Conservation (phyloP, 768 basidiomycete genomes). For the Roridomyces roridus region DNA sequence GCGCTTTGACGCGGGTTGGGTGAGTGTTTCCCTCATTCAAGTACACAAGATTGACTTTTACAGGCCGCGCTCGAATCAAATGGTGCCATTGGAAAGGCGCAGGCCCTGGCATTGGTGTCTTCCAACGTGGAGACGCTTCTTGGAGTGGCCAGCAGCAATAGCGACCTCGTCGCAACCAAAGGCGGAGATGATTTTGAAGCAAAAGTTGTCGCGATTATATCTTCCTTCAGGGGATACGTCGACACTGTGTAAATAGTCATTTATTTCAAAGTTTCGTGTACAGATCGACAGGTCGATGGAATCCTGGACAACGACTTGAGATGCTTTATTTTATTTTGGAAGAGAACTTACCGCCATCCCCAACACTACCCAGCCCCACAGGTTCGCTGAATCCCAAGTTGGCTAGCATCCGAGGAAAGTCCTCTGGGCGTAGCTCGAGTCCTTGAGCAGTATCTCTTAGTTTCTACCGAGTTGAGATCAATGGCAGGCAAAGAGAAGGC, state of each 20-base stretch:
- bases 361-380: conserved; percentile 55
- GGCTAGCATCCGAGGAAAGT: conserved; percentile 60
- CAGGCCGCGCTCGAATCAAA: conserved; percentile 48
- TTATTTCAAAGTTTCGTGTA: conserved; percentile 67
- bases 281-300: conserved; percentile 66
- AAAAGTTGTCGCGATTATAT: conserved; percentile 47
- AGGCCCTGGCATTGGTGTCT: conserved; percentile 43
- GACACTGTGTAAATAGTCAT: conserved; percentile 3
- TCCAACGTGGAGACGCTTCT: conserved; percentile 50
- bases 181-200: conserved; percentile 44
- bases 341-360: conserved; percentile 66
- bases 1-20: conserved; percentile 70
- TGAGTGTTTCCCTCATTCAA: too few species aligned
- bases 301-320: conserved; percentile 48
- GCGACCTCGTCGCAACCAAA: conserved; percentile 44
- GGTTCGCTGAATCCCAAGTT: conserved; percentile 67
- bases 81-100: conserved; percentile 38
- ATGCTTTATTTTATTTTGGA: too few species aligned
- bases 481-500: background rate
- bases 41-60: background rate
- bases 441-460: conserved; percentile 65
- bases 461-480: conserved; percentile 42
- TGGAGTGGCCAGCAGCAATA: conserved; percentile 37
- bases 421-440: conserved; percentile 65
- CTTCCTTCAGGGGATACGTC: background rate